These are phyloP conservation scores for Cutaneotrichosporon sp. DNA, from an alignment of 1,284 basidiomycete genomes.

Conservation along the genomic window DNA sequence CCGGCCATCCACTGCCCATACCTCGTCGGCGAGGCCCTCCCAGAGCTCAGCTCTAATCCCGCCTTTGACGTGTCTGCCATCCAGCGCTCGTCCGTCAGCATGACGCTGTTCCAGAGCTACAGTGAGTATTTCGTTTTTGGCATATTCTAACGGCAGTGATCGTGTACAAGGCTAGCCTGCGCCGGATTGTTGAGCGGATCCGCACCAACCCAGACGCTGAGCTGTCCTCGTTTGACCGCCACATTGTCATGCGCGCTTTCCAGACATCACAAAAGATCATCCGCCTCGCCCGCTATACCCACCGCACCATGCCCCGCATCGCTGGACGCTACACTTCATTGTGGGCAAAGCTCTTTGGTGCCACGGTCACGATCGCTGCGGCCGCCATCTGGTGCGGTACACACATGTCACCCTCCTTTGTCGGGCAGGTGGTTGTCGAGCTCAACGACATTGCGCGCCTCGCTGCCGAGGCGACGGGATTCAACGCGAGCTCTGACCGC, in stretches of 20 bases:
- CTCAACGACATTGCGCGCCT: constrained; percentile 40
- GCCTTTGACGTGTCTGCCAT: constrained; percentile 19
- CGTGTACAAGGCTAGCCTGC: constrained; percentile 43
- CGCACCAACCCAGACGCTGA: constrained; percentile 26
- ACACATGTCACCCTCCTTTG: constrained; percentile 36
- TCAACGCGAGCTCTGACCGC: constrained; percentile 29
- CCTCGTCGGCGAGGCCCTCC: constrained; percentile 33
- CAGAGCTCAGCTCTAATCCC: constrained; percentile 21
- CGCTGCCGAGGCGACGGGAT: constrained; percentile 28
- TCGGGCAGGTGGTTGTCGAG: constrained; percentile 37
- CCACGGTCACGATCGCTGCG: constrained; percentile 44
- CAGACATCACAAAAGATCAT: constrained; percentile 40
- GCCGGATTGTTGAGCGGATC: constrained; percentile 38
- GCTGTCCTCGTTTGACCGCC: constrained; percentile 32
- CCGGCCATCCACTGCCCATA: constrained; percentile 38
- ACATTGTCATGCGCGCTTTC: constrained; percentile 35
- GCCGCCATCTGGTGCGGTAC: constrained; percentile 46
- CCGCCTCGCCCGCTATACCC: constrained; percentile 35
- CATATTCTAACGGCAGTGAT: constrained; percentile 28
- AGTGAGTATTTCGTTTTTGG: constrained; percentile 24
- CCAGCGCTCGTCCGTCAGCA: constrained; percentile 31
- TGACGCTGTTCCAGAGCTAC: constrained; percentile 45
- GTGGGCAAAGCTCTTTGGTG: constrained; percentile 48
- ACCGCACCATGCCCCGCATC: constrained; percentile 39
- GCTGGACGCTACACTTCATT: constrained; percentile 41